phyloP scores from a whole-genome alignment of 495 filamentous ascomycete genomes.

The Penicillium simplicissimum region DNA sequence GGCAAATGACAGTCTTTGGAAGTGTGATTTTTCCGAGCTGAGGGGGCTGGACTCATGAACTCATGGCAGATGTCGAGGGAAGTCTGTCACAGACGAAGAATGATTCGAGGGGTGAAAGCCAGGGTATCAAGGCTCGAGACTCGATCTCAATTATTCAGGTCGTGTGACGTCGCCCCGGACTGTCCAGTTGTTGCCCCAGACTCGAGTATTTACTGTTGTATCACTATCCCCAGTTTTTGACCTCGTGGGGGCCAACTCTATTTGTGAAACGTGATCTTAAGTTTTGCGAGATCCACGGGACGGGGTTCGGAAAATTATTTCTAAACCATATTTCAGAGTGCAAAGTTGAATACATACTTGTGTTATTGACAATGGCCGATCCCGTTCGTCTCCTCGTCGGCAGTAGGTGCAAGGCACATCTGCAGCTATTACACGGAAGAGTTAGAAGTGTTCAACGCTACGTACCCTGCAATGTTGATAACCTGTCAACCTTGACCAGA shows the following conservation, averaged over 20 bases:
- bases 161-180: background rate
- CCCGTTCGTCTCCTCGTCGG: too few relatives aligned
- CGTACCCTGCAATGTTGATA: too few relatives aligned
- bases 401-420: too few relatives aligned
- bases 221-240: background rate
- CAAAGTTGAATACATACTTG: background rate
- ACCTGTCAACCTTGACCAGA: too few relatives aligned
- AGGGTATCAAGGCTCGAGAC: background rate
- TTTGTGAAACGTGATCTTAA: background rate
- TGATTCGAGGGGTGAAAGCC: background rate
- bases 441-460: too few relatives aligned
- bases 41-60: background rate
- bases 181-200: background rate
- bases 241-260: background rate
- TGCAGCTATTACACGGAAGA: too few relatives aligned
- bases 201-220: background rate
- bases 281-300: background rate
- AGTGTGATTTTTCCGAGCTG: background rate
- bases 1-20: background rate
- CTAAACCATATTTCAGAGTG: background rate
- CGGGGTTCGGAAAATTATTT: background rate
- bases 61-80: background rate
- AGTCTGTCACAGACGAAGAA: too few relatives aligned
- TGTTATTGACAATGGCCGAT: too few relatives aligned
- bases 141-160: background rate